Evolutionary conservation across 345 rosid species (phyloP), one percentile per base, ranked within the genome.

Genomic region (Camelina laxa): DNA sequence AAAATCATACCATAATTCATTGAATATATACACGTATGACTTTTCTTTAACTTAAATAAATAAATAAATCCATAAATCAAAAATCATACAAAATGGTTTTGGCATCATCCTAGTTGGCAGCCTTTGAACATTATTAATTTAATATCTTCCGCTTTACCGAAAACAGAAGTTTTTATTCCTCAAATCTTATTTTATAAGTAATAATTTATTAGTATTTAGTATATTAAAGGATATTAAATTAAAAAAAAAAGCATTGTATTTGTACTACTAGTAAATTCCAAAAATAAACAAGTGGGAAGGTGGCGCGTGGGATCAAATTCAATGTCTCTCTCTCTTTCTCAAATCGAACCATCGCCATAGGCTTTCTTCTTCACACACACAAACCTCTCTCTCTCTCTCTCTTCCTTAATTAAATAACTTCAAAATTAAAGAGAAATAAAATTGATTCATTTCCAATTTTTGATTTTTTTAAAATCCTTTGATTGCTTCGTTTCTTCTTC

Each of bases 311-410:
- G 62, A 17, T 31, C 16, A 51, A 10, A 11, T 12, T 5, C 56
- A 65, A 65, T 41, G 63, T 65, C 68, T 6, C 33, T 41, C 27
- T 24, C 27, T 24, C 24, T 22, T 3, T 22, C 51, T 58, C 72
- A 65, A 39, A 77, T 72, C 64, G 76, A 77, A 65, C 73, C 81
- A 72, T 65, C 73, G 73, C 77, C 77, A 71, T 51, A 50, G 72
- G 67, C 53, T n/a, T n/a, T n/a, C n/a, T 42, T 42, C 45, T 41
- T 41, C 45, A 12, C 60, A 56, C 42, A 61, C 31, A 31, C 27
- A 24, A 24, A 24, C 27, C 56, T 35, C 44, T 30, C 67, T 71
- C 31, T 47, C 42, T 38, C 45, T 41, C 15, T 38, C 14, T n/a
- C 45, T 14, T 53, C 57, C 38, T 31, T 49, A 22, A 45, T 42